Base-by-base conservation (phyloP, 371 early-diverging fungal species). In the Globomyces sp. region DNA sequence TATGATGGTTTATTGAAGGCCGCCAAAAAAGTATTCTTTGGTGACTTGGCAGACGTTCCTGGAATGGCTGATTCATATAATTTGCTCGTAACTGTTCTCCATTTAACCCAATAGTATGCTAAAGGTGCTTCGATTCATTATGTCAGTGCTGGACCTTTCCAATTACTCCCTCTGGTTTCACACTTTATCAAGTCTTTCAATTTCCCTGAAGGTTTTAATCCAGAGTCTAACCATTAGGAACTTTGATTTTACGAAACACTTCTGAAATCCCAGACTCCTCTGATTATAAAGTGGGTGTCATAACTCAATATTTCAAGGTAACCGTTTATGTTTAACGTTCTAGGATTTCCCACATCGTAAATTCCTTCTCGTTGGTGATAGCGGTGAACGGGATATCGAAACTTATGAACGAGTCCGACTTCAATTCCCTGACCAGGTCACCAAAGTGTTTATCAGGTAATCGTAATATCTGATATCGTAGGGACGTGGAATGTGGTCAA, bases 131-230 rank as follows among this genome's bases (percentile, higher is more conserved):
- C 86, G 4, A 84, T 94, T 59, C 96, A 96, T 74, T 96, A 95
- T 75, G 95, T 96, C 8, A 89, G 89, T 58, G 94, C 93, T 68
- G 89, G 89, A 24, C 96, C 95, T 0, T 93, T 90, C 81, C 93
- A 94, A 71, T 74, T 94, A 58, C 84, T 89, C 57, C 89, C 92
- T 0, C 82, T 87, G 71, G 74, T 94, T 24, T 73, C 83, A 34
- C 71, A 73, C 2, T 96, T 96, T 73, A 80, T 96, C 52, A 80
- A 81, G 37, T 66, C 74, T 1, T 64, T 85, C 69, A 72, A 68
- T 36, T 94, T 96, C 68, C 96, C 96, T 4, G 83, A 84, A 34
- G 94, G 95, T 87, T 69, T 24, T 24, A 24, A 24, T 24, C 24
- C 24, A 24, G 24, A 24, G 24, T 24, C 24, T 24, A 24, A 24